These are phyloP conservation scores for Blastocystis sp. DNA, from an alignment of 352 stramenopile species.

Conservation along the genomic window DNA sequence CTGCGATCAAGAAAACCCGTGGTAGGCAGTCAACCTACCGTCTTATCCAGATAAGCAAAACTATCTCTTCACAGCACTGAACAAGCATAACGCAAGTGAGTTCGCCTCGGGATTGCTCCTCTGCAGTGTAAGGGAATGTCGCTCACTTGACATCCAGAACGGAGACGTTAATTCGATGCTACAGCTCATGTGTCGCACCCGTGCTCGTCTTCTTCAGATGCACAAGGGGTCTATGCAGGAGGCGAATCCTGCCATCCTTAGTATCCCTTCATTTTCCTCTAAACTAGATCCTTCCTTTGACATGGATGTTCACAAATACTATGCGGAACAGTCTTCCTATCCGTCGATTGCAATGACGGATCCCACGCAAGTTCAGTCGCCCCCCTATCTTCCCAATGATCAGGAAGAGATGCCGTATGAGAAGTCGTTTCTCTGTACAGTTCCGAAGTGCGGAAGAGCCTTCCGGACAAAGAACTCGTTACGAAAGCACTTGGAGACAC, in stretches of 20 bases:
- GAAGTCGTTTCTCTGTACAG: neutral
- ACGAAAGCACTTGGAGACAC: neutral
- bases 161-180: neutral
- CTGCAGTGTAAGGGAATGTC: neutral
- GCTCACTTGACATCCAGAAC: neutral
- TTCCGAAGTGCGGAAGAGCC: neutral
- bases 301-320: neutral
- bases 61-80: neutral
- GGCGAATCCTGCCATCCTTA: neutral
- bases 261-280: neutral
- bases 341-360: neutral
- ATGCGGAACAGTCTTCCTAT: neutral
- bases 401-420: neutral
- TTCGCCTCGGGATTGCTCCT: neutral
- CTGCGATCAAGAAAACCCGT: neutral
- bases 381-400: neutral
- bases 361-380: neutral
- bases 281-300: neutral
- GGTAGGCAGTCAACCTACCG: neutral
- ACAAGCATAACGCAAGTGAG: neutral
- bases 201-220: neutral
- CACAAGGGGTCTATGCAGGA: neutral
- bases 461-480: neutral
- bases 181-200: neutral
- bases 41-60: constrained; percentile 15